Evolutionary conservation across 2,329 filamentous ascomycete species (phyloP).

Genomic region (Dactylella cylindrospora): DNA sequence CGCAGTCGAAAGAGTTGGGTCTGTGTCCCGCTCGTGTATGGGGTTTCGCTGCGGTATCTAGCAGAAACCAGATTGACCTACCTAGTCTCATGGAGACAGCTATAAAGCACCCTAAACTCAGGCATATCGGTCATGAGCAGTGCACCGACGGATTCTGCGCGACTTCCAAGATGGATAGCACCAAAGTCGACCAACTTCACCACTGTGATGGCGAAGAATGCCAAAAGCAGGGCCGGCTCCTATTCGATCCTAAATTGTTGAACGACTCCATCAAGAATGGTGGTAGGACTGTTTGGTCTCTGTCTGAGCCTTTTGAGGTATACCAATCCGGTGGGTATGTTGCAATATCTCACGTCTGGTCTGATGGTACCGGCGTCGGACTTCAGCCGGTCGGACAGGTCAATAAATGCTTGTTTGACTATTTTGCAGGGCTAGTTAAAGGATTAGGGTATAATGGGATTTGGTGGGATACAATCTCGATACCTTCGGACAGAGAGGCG

Average conservation of each 20-base stretch:
- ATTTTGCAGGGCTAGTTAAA: slow-evolving; percentile 45
- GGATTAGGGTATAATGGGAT: slow-evolving; percentile 46
- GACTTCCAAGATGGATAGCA: slow-evolving; percentile 9
- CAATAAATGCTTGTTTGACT: slow-evolving; percentile 49
- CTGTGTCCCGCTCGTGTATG: slow-evolving; percentile 22
- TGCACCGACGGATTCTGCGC: slow-evolving; percentile 13
- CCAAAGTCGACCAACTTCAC: slow-evolving; percentile 15
- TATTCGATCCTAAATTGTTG: slow-evolving; percentile 14
- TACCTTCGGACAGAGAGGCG: slow-evolving; percentile 44
- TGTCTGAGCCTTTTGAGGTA: slow-evolving; percentile 4
- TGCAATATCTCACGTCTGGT: slow-evolving; percentile 51
- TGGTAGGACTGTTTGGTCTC: slow-evolving; percentile 9
- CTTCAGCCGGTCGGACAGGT: slow-evolving; percentile 45
- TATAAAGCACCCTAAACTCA: slow-evolving; percentile 1
- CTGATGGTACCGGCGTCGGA: slow-evolving; percentile 49
- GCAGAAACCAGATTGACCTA: slow-evolving; percentile 12
- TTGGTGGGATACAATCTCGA: slow-evolving; percentile 51
- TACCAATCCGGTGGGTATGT: slow-evolving; percentile 25
- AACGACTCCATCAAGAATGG: background rate
- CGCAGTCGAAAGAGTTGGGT: slow-evolving; percentile 6
- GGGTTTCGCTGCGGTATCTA: slow-evolving; percentile 7
- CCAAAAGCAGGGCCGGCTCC: background rate
- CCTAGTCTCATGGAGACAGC: slow-evolving; percentile 6
- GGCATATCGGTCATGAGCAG: slow-evolving; percentile 6
- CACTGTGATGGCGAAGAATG: background rate